phyloP scores from a whole-genome alignment of 768 basidiomycete species.

The Hortiboletus flavorubellus region DNA sequence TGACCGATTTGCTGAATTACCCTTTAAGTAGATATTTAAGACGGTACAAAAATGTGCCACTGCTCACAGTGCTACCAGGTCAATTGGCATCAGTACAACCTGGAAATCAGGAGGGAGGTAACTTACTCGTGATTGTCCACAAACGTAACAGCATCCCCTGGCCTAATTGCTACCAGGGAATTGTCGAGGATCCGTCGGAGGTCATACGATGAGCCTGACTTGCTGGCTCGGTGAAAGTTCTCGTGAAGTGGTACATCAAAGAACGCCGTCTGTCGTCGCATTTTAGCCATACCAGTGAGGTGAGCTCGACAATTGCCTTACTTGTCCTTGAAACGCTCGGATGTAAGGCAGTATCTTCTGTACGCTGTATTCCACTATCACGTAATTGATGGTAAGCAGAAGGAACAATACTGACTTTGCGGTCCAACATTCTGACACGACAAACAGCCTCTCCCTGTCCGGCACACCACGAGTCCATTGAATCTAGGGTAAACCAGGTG shows the following conservation, averaged over 20 bases:
- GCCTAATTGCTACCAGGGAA: constrained; percentile 64
- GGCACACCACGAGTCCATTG: constrained; percentile 45
- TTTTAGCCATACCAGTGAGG: not conserved
- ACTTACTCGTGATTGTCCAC: constrained; percentile 89
- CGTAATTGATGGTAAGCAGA: not conserved
- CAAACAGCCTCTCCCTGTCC: constrained; percentile 54
- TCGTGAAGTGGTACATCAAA: constrained; percentile 91
- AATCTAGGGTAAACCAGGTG: constrained; percentile 38
- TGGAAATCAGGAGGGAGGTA: not conserved
- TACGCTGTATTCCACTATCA: constrained; percentile 33
- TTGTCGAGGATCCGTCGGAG: constrained; percentile 68
- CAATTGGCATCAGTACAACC: not conserved
- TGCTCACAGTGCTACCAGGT: constrained; percentile 55
- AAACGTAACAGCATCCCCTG: constrained; percentile 83
- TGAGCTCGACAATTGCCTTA: constrained; percentile 26
- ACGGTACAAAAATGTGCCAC: constrained; percentile 25
- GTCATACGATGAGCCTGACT: constrained; percentile 64
- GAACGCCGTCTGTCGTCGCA: constrained; percentile 62
- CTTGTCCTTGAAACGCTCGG: constrained; percentile 61
- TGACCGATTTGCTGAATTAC: constrained; percentile 59
- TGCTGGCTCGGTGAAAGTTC: constrained; percentile 78
- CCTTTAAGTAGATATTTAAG: not conserved
- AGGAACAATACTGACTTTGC: constrained; percentile 45
- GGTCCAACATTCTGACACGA: constrained; percentile 82
- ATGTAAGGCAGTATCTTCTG: constrained; percentile 56